phyloP scores from a whole-genome alignment of 768 basidiomycete species.

The Mycena maculata region DNA sequence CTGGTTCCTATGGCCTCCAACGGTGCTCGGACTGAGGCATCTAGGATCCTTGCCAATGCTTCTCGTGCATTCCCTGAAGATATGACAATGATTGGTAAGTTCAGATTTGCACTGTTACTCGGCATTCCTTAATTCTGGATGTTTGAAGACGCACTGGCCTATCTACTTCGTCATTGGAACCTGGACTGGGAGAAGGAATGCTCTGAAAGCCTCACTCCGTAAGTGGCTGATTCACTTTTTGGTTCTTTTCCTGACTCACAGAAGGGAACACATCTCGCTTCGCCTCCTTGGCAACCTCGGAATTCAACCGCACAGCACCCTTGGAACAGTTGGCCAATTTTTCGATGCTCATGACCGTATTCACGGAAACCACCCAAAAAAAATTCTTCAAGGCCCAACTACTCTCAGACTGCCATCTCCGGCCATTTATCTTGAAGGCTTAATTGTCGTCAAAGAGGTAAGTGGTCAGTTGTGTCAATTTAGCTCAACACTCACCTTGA shows the following conservation, averaged over 20 bases:
- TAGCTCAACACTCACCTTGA: neutral
- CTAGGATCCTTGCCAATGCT: slow-evolving; percentile 10
- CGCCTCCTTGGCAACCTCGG: neutral
- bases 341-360: neutral
- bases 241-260: neutral
- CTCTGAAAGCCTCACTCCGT: slow-evolving; percentile 25
- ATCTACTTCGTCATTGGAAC: slow-evolving; percentile 15
- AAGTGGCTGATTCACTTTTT: neutral
- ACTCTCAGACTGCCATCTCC: neutral
- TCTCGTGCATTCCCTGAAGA: slow-evolving; percentile 9
- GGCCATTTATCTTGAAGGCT: slow-evolving; percentile 6
- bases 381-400: slow-evolving; percentile 2
- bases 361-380: neutral
- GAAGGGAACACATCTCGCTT: slow-evolving; percentile 1
- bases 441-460: slow-evolving; percentile 3
- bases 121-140: neutral
- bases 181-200: slow-evolving; percentile 21
- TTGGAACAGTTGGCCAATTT: neutral
- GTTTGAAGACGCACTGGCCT: neutral
- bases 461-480: neutral
- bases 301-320: slow-evolving; percentile 1
- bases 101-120: neutral
- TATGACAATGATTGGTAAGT: slow-evolving; percentile 2
- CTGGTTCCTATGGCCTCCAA: slow-evolving; percentile 10
- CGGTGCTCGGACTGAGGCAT: slow-evolving; percentile 10